Base-by-base conservation (phyloP, 805 yeast species). In the Teunomyces kruisii region DNA sequence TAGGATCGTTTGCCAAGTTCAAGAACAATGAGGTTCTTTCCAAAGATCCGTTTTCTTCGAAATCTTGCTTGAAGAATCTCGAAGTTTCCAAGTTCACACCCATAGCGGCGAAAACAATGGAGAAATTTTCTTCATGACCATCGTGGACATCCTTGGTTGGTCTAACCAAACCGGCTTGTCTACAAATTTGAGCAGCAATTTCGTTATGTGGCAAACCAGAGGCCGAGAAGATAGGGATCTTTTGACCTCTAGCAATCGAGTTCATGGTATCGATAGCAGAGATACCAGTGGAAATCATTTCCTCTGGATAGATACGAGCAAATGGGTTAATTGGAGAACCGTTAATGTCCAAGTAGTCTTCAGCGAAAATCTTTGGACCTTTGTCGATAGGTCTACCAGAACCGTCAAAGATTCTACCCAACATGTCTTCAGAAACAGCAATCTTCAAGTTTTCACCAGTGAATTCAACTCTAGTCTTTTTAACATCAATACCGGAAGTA, bases 91-190 rank as follows among this genome's bases (percentile, higher is more conserved):
- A 81, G 68, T 95, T 94, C 56, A 92, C 99, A 81, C 99, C 99
- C 99, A 95, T 94, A 48, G 99, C 99, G 32, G 98, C 99, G 64
- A 94, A 94, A 31, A 94, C 99, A 72, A 94, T 95, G 43, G 97
- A 88, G 87, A 94, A 94, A 72, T 94, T 94, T 61, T 94, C 99
- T 74, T 94, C 99, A 71, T 94, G 99, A 62, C 99, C 99, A 71
- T 94, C 99, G 68, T 94, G 98, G 48, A 94, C 98, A 68, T 92
- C 99, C 76, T 94, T 94, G 32, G 99, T 95, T 62, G 99, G 99
- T 75, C 98, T 87, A 43, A 95, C 99, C 65, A 94, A 80, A 58
- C 98, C 97, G 32, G 99, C 99, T 76, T 94, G 99, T 78, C 99
- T 90, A 80, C 98, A 92, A 68, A 94, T 92, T 74, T 94, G 99